These are phyloP conservation scores for Cantharellus cinnabarinus DNA, from an alignment of 768 basidiomycete genomes.

Conservation along the genomic window DNA sequence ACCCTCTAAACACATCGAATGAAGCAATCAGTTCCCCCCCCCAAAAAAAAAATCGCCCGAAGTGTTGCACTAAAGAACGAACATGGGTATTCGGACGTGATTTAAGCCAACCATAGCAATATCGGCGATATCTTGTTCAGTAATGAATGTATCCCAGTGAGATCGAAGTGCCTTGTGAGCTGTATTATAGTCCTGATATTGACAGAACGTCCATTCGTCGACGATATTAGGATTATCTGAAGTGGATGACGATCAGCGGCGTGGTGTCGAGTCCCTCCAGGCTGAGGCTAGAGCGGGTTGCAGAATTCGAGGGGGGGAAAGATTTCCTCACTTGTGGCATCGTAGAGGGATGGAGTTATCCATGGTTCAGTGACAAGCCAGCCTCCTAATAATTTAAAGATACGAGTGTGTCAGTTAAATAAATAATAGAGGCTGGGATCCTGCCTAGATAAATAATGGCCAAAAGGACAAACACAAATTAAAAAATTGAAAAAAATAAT, in stretches of 20 bases:
- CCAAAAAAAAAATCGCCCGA: background rate
- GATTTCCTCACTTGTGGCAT: slow-evolving; percentile 7
- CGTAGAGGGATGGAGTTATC: slow-evolving; percentile 8
- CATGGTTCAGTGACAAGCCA: slow-evolving; percentile 2
- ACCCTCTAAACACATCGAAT: slow-evolving; percentile 32
- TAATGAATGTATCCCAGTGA: slow-evolving; percentile 66
- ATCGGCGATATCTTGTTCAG: slow-evolving; percentile 38
- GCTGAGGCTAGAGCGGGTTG: background rate
- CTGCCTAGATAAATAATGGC: too few relatives aligned
- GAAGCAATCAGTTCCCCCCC: background rate
- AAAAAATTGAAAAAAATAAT: background rate
- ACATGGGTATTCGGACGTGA: background rate
- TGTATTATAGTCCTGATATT: background rate
- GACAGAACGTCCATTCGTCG: background rate
- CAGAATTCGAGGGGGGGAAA: background rate
- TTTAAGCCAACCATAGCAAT: background rate
- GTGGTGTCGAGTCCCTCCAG: background rate
- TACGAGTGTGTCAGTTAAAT: background rate
- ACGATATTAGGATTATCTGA: slow-evolving; percentile 9
- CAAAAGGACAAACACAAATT: too few relatives aligned
- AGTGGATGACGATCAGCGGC: background rate
- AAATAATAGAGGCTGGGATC: background rate
- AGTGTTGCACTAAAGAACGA: background rate
- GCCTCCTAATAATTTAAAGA: background rate
- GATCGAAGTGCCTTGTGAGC: background rate